Conservation (phyloP, 805 yeast species). For the Suhomyces kilbournensis region DNA sequence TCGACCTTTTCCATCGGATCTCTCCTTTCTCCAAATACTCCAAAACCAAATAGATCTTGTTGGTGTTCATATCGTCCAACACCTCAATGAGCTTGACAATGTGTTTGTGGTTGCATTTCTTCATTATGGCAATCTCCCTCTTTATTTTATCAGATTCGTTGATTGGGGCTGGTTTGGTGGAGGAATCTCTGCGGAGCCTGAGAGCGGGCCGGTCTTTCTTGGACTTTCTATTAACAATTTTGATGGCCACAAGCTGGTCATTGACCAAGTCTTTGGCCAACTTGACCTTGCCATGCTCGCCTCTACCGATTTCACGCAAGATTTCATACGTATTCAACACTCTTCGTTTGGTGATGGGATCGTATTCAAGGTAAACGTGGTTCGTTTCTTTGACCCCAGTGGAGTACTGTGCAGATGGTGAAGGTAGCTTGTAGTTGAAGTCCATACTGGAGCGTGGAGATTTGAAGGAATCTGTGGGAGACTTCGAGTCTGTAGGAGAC, state of each 20-base stretch:
- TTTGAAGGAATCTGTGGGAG: background rate
- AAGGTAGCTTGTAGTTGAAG: constrained; percentile 7
- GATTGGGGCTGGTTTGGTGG: constrained; percentile 8
- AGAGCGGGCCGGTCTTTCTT: constrained; percentile 33
- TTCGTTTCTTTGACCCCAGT: constrained; percentile 76
- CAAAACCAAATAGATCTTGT: constrained; percentile 84
- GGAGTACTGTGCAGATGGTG: background rate
- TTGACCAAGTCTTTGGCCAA: constrained; percentile 72
- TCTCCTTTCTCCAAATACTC: constrained; percentile 93
- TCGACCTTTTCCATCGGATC: constrained; percentile 64
- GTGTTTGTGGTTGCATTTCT: constrained; percentile 46
- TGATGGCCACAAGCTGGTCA: constrained; percentile 79
- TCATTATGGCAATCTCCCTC: constrained; percentile 44
- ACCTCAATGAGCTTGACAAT: constrained; percentile 51
- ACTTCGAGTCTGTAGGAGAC: background rate
- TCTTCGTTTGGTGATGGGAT: constrained; percentile 79
- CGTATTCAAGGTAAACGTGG: constrained; percentile 77
- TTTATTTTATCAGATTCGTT: constrained; percentile 35
- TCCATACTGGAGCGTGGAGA: background rate
- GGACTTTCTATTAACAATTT: constrained; percentile 75
- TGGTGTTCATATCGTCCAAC: constrained; percentile 77
- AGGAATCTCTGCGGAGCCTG: constrained; percentile 24
- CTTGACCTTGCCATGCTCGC: constrained; percentile 99
- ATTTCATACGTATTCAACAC: constrained; percentile 88
- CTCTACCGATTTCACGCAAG: constrained; percentile 80